Evolutionary conservation across 2,329 filamentous ascomycete genomes (phyloP).

Genomic region (Colletotrichum horii): DNA sequence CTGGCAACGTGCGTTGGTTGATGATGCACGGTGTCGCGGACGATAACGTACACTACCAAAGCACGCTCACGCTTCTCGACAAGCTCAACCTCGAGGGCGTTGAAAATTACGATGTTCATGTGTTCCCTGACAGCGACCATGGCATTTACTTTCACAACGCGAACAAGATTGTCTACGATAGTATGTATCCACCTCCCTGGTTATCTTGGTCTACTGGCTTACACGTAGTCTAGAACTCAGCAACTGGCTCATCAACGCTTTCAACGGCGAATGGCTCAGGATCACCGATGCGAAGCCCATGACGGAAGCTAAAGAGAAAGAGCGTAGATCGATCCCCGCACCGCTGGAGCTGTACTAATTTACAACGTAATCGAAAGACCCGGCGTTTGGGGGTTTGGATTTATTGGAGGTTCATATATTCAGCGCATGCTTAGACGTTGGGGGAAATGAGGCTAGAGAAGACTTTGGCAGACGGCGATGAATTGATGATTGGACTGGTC

Average conservation of each 20-base stretch:
- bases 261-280: conserved; percentile 93
- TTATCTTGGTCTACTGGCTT: not conserved
- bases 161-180: conserved; percentile 89
- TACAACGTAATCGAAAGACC: not conserved
- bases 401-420: not conserved
- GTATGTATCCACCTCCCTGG: conserved; percentile 55
- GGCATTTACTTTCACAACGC: conserved; percentile 95
- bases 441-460: accelerated
- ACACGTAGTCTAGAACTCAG: conserved; percentile 64
- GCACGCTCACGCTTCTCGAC: conserved; percentile 86
- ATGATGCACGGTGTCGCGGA: conserved; percentile 97
- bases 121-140: conserved; percentile 97
- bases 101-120: conserved; percentile 94
- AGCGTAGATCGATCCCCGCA: not conserved
- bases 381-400: not conserved
- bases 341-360: not conserved
- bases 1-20: conserved; percentile 82
- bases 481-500: not conserved
- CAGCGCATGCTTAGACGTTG: not conserved
- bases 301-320: conserved; percentile 25
- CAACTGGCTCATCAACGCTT: conserved; percentile 95
- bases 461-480: not conserved
- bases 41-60: conserved; percentile 98
- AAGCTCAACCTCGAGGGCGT: conserved; percentile 80
- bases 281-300: conserved; percentile 55